Conservation (phyloP, 345 rosid species). For the Adansonia digitata region DNA sequence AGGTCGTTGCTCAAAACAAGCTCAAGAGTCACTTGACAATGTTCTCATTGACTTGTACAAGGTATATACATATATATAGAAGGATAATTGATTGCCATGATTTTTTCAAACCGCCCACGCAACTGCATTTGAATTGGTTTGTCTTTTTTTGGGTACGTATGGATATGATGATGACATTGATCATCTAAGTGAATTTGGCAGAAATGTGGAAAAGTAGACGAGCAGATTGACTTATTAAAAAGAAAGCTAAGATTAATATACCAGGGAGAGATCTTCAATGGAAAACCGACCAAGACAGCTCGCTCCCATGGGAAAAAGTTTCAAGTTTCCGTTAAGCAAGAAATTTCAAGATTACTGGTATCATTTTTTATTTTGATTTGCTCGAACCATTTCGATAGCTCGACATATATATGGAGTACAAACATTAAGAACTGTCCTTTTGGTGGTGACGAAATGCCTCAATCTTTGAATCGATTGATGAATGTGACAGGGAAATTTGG, state of each 20-base stretch:
- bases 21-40: constrained; percentile 88
- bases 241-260: constrained; percentile 78
- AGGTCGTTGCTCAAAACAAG: constrained; percentile 64
- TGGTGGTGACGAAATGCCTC: background rate
- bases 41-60: constrained; percentile 92
- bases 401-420: background rate
- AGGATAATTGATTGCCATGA: background rate
- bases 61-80: constrained; percentile 30
- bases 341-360: constrained; percentile 82
- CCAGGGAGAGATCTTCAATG: constrained; percentile 80
- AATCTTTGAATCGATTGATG: background rate
- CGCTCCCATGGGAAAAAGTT: constrained; percentile 95
- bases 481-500: constrained; percentile 72
- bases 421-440: background rate
- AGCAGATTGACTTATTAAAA: constrained; percentile 74
- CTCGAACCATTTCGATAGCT: background rate
- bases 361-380: background rate
- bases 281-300: constrained; percentile 86
- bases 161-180: background rate
- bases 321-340: constrained; percentile 87
- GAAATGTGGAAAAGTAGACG: constrained; percentile 86
- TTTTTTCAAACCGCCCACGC: too few relatives aligned
- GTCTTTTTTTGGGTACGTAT: background rate
- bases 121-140: background rate
- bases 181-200: constrained; percentile 17